Conservation (phyloP, 2,329 filamentous ascomycete species). For the Purpureocillium takamizusanense region DNA sequence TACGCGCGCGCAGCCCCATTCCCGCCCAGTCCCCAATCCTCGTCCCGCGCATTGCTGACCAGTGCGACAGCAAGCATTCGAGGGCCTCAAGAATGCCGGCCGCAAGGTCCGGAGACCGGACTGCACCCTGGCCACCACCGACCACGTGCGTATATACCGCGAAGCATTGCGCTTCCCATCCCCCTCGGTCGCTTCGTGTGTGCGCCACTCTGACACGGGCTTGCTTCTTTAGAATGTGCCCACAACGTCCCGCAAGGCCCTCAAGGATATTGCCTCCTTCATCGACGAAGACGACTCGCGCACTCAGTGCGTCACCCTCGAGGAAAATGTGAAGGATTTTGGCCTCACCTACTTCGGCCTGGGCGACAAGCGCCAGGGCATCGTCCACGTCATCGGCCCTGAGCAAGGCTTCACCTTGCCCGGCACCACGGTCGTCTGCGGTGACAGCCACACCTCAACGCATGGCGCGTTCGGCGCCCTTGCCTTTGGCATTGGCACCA, state of each 20-base stretch:
- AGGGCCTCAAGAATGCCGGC: conserved; percentile 83
- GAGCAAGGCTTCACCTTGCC: conserved; percentile 98
- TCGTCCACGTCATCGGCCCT: conserved; percentile 95
- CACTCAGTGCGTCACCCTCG: conserved; percentile 87
- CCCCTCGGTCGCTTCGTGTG: neutral
- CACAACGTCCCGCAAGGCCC: conserved; percentile 79
- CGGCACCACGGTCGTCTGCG: conserved; percentile 92
- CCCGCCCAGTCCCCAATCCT: neutral
- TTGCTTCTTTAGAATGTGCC: conserved; percentile 70
- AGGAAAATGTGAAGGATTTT: conserved; percentile 96
- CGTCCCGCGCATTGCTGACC: conserved; percentile 2
- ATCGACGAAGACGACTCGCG: conserved; percentile 92
- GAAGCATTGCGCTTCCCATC: too few relatives aligned
- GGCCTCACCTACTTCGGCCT: conserved; percentile 96
- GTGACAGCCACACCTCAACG: conserved; percentile 96
- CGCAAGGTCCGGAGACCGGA: conserved; percentile 87
- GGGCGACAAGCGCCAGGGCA: conserved; percentile 92
- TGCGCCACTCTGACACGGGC: conserved; percentile 8
- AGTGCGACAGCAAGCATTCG: conserved; percentile 74
- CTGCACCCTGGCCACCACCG: conserved; percentile 92
- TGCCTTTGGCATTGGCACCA: conserved; percentile 95
- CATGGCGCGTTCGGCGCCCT: conserved; percentile 94
- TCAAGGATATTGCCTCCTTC: conserved; percentile 90
- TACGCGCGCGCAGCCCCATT: conserved; percentile 35
- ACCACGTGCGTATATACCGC: conserved; percentile 68